phyloP scores from a whole-genome alignment of 2,329 filamentous ascomycete genomes.

The Talaromyces sp. region DNA sequence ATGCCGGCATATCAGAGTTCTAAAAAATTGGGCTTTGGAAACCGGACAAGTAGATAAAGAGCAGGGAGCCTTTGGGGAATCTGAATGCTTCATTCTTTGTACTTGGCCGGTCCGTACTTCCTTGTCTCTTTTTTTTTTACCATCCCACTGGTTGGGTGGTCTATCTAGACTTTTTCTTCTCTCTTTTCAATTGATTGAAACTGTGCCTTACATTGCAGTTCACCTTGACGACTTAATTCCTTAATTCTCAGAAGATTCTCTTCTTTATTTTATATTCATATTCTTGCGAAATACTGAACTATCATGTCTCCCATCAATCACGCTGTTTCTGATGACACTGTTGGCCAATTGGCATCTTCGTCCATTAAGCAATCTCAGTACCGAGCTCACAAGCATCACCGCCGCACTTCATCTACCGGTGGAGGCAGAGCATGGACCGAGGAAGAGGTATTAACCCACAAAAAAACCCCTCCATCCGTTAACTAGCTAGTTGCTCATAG shows the following conservation, averaged over 20 bases:
- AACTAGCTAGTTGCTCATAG: neutral
- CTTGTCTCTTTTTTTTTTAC: slow-evolving; percentile 21
- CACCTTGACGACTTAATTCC: neutral
- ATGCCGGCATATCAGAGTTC: neutral
- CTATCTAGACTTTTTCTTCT: slow-evolving; percentile 32
- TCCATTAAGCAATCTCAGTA: slow-evolving; percentile 27
- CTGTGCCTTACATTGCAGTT: slow-evolving; percentile 13
- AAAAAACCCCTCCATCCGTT: neutral
- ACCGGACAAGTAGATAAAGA: slow-evolving; percentile 9
- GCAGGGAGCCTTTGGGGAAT: neutral
- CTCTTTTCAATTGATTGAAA: slow-evolving; percentile 5
- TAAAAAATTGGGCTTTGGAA: neutral
- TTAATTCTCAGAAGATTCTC: neutral
- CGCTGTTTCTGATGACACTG: neutral
- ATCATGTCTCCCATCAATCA: neutral
- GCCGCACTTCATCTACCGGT: slow-evolving; percentile 65
- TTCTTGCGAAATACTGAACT: neutral
- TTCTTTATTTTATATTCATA: neutral
- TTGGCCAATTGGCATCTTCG: neutral
- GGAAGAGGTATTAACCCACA: slow-evolving; percentile 62
- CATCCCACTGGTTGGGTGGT: slow-evolving; percentile 54
- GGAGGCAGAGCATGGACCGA: slow-evolving; percentile 80
- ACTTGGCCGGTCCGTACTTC: slow-evolving; percentile 8
- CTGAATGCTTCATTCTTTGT: slow-evolving; percentile 1
- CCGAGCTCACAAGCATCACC: slow-evolving; percentile 56